Base-by-base conservation (phyloP, 306 rosid species). In the Parietaria judaica region DNA sequence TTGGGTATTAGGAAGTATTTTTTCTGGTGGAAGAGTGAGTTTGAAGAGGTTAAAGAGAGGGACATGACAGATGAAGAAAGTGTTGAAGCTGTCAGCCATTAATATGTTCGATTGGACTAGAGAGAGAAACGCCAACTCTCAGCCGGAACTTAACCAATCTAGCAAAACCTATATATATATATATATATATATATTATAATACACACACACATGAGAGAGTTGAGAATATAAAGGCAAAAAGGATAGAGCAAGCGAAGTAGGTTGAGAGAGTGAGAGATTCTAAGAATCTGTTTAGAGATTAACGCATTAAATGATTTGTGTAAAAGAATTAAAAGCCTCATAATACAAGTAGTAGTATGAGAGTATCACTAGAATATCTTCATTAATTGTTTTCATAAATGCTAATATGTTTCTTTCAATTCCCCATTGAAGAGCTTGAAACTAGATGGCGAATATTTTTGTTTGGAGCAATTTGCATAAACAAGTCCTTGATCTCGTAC, bases 21-120 rank as follows among this genome's bases (percentile, higher is more conserved):
- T 0, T 23, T 23, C 31, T 23, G 31, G 31, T 23, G 31, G 31
- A 23, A 23, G 31, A 23, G 31, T 23, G 45, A 56, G 60, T 56
- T 36, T 8, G 14, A 56, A 36, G 60, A 36, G 10, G 44, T 37
- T 59, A 17, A 17, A 41, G 5, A n/a, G 64, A 59, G 64, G 34
- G 56, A 51, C 44, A 15, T 23, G 17, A 37, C 34, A 50, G 49
- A 10, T 47, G 46, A 50, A n/a, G 34, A 38, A 66, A 58, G 36
- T 36, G 16, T 14, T 39, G 34, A 37, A 37, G 50, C 39, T 57
- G 68, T 49, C 77, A 66, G 77, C 64, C 68, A 66, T 49, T 66
- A 48, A 46, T 66, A 36, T 65, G 51, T 53, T 44, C 36, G 55
- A 50, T 71, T 71, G 35, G 35, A 36, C 61, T 54, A 35, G 61